phyloP scores from a whole-genome alignment of 2,329 filamentous ascomycete genomes.

The Mycosphaerelloides madeirae region DNA sequence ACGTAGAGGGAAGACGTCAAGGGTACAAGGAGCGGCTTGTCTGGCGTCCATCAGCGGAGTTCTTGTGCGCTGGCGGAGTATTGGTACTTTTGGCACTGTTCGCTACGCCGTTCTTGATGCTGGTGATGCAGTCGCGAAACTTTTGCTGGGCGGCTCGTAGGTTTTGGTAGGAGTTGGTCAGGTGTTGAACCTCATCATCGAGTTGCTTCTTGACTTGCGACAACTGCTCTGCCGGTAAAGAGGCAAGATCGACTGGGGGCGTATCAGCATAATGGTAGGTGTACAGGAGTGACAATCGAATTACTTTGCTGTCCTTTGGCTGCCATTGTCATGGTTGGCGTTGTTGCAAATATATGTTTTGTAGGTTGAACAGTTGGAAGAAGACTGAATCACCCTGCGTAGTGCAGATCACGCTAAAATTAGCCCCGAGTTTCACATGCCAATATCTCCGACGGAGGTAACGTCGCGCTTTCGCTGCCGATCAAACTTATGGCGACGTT shows the following conservation, averaged over 20 bases:
- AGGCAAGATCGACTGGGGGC: slow-evolving; percentile 61
- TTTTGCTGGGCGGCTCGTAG: slow-evolving; percentile 85
- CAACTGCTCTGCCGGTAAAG: slow-evolving; percentile 78
- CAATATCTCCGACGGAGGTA: no score
- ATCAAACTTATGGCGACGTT: no score
- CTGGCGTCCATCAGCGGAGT: slow-evolving; percentile 25
- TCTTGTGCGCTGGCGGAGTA: background rate
- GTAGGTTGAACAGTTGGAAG: no score
- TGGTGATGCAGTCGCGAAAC: slow-evolving; percentile 83
- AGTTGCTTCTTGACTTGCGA: slow-evolving; percentile 91
- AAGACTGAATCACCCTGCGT: no score
- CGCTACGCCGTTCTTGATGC: slow-evolving; percentile 52
- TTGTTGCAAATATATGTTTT: no score
- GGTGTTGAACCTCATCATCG: slow-evolving; percentile 90
- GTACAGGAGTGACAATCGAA: no score
- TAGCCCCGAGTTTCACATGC: no score
- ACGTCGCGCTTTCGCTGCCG: no score
- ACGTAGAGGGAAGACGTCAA: slow-evolving; percentile 94
- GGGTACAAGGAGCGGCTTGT: slow-evolving; percentile 75
- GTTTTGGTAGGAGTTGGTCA: slow-evolving; percentile 84
- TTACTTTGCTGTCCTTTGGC: no score
- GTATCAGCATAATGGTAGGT: slow-evolving; percentile 7
- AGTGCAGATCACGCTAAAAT: no score
- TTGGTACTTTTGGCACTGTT: slow-evolving; percentile 35
- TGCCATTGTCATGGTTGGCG: no score